Evolutionary conservation across 805 yeast genomes (phyloP), one percentile per base, ranked within the genome.

Genomic region (Myxozyma melibiosi): DNA sequence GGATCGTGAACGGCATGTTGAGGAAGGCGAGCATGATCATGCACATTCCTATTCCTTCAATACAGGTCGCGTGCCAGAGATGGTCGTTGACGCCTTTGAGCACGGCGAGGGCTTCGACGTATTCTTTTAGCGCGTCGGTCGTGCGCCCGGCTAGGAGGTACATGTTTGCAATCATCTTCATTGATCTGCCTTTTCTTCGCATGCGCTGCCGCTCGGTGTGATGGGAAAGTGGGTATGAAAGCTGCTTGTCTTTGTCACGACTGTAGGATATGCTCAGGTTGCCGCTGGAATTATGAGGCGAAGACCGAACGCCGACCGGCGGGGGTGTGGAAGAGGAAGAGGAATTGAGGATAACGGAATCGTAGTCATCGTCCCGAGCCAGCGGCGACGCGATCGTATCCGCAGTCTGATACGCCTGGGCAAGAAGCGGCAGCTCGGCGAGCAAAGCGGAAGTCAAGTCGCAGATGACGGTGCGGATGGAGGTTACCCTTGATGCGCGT

Each of bases 1-100:
- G 77, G 11, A 72, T 64, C 0, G 68, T 52, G 56, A 78, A 79
- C 0, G 84, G 79, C 1, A 77, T 73, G 27, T 79, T 83, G 14
- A 85, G 69, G 64, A 76, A 83, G 11, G 85, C 77, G 47, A 88
- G 74, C 52, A 90, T 70, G 4, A 86, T 70, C 39, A 86, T 70
- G 57, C 88, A 81, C 0, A 88, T 82, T 0, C 86, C 86, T 9
- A 90, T 73, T 0, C 91, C 89, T 65, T 90, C 97, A n/a, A 92
- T 69, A 0, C 96, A 83, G 28, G 92, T 85, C 0, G 86, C 98
- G 13, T 89, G 76, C 98, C 98, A 94, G 7, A 94, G 73, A 65
- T 81, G 80, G 69, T 94, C 99, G 49, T 83, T 83, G 1, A 84
- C 76, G 11, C 80, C 76, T 58, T 82, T 83, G 52, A 90, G 72